phyloP scores from a whole-genome alignment of 345 rosid species.

The Eucalyptus guilfoylei region DNA sequence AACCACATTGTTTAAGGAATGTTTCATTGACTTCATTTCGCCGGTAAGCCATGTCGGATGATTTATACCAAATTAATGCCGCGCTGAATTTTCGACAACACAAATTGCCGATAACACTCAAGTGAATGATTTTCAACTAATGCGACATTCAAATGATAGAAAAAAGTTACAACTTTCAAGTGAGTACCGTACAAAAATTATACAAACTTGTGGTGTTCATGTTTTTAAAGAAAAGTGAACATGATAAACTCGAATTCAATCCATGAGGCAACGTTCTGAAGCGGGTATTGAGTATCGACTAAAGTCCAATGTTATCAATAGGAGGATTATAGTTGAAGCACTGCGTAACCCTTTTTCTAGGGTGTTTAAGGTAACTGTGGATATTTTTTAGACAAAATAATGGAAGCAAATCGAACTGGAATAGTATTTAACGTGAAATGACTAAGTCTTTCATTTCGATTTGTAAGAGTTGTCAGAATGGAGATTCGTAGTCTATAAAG shows the following conservation, averaged over 20 bases:
- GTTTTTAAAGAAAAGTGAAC: background rate
- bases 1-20: background rate
- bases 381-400: background rate
- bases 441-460: background rate
- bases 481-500: background rate
- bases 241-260: background rate
- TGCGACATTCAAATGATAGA: too few relatives aligned
- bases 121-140: background rate
- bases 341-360: background rate
- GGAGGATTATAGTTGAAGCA: background rate
- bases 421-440: background rate
- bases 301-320: background rate
- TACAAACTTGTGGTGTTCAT: background rate
- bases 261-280: background rate
- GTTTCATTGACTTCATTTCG: background rate
- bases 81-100: rapidly evolving
- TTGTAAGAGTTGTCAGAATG: background rate
- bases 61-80: too few relatives aligned
- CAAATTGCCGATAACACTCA: background rate
- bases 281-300: background rate
- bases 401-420: background rate
- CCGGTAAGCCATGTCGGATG: rapidly evolving
- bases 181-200: rapidly evolving
- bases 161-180: rapidly evolving
- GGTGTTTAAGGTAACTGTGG: background rate